phyloP scores from a whole-genome alignment of 345 rosid species.

The Corchorus capsularis region DNA sequence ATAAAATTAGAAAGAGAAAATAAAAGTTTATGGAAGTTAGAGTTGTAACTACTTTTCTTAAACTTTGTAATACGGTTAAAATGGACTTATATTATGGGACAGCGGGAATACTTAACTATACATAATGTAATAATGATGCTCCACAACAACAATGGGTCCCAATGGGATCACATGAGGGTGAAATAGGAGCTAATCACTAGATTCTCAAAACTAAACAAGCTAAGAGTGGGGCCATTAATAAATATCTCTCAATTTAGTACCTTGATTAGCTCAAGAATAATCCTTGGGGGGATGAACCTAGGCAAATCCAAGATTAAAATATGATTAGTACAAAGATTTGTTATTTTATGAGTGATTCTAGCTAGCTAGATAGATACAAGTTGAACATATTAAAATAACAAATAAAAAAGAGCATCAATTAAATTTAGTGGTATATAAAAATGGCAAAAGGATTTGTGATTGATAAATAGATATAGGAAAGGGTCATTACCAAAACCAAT shows the following conservation, averaged over 20 bases:
- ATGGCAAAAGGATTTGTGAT: neutral
- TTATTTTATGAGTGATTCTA: neutral
- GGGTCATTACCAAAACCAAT: neutral
- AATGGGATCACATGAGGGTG: neutral
- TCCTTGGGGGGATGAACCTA: neutral
- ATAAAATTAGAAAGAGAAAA: too few species aligned
- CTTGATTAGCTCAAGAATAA: slow-evolving; percentile 9
- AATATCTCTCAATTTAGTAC: slow-evolving; percentile 5
- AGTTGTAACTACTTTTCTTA: too few species aligned
- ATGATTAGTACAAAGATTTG: neutral
- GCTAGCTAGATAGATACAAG: neutral
- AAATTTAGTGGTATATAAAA: neutral
- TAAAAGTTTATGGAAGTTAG: too few species aligned
- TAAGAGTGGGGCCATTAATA: neutral
- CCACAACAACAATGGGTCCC: neutral
- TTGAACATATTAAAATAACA: neutral
- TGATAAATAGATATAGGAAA: neutral
- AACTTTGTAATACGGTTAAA: too few species aligned
- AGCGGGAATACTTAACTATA: too few species aligned
- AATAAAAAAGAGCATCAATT: neutral
- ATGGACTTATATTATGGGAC: too few species aligned
- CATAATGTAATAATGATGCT: neutral
- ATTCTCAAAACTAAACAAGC: too few species aligned
- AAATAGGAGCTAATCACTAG: neutral
- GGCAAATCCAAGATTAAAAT: neutral